phyloP scores from a whole-genome alignment of 345 rosid species.

The Populus tremula region DNA sequence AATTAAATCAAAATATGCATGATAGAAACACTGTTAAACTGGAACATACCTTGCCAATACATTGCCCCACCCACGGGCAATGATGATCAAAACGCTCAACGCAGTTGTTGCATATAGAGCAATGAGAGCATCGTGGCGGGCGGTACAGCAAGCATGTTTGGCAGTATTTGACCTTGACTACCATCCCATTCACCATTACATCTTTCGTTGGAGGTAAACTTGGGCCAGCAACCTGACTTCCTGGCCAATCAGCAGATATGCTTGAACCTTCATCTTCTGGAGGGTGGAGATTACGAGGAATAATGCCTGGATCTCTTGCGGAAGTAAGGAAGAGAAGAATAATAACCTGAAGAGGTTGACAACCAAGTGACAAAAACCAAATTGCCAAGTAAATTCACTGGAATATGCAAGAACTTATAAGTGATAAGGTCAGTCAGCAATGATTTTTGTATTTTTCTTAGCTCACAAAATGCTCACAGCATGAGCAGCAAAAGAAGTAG shows the following conservation, averaged over 20 bases:
- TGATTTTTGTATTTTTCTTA: neutral
- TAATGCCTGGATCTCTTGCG: conserved; percentile 90
- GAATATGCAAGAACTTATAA: neutral
- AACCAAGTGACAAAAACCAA: neutral
- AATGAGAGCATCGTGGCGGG: conserved; percentile 92
- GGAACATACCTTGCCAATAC: conserved; percentile 73
- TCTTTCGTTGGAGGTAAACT: conserved; percentile 69
- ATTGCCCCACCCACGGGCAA: conserved; percentile 99
- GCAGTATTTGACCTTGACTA: conserved; percentile 77
- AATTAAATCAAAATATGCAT: neutral
- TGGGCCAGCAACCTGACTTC: conserved; percentile 32
- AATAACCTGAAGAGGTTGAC: conserved; percentile 51
- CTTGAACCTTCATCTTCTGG: conserved; percentile 72
- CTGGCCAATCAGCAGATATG: conserved; percentile 47
- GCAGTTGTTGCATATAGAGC: conserved; percentile 91
- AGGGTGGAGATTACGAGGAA: conserved; percentile 78
- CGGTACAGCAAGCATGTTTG: conserved; percentile 91
- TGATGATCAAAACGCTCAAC: conserved; percentile 96
- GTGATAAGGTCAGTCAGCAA: neutral
- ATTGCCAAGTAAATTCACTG: neutral
- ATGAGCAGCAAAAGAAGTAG: neutral
- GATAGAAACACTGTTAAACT: neutral
- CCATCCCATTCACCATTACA: conserved; percentile 58
- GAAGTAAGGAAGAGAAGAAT: conserved; percentile 79
- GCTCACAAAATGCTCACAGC: neutral